phyloP scores from a whole-genome alignment of 106 monocot species.

The Dendrobium huoshanense region DNA sequence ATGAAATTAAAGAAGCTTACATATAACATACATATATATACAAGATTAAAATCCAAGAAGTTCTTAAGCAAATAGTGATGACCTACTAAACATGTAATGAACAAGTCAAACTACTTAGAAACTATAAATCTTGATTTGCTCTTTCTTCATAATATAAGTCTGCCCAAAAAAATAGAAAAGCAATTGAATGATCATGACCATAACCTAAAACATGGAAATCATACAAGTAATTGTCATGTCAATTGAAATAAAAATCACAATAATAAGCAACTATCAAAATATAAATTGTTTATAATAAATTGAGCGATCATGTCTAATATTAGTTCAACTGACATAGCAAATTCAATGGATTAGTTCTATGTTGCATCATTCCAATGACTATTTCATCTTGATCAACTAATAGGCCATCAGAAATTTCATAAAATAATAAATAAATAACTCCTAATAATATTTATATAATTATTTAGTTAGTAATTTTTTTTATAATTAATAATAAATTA shows the following conservation, averaged over 20 bases:
- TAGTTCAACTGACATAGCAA: too few species aligned
- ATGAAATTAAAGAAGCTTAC: neutral
- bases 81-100: neutral
- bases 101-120: constrained; percentile 9
- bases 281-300: too few species aligned
- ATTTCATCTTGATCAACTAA: too few species aligned
- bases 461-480: too few species aligned
- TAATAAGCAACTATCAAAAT: too few species aligned
- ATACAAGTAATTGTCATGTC: neutral
- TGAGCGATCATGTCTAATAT: too few species aligned
- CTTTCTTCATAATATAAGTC: constrained; percentile 32
- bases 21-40: neutral
- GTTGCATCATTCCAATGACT: too few species aligned
- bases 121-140: constrained; percentile 29
- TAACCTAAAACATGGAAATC: neutral
- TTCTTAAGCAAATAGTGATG: neutral
- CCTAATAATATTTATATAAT: too few species aligned
- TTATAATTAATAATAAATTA: too few species aligned
- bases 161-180: neutral
- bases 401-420: too few species aligned
- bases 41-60: neutral
- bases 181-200: neutral
- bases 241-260: neutral
- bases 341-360: too few species aligned
- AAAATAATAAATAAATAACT: too few species aligned